Base-by-base conservation (phyloP, 768 basidiomycete genomes). In the Suillus tomentosus region DNA sequence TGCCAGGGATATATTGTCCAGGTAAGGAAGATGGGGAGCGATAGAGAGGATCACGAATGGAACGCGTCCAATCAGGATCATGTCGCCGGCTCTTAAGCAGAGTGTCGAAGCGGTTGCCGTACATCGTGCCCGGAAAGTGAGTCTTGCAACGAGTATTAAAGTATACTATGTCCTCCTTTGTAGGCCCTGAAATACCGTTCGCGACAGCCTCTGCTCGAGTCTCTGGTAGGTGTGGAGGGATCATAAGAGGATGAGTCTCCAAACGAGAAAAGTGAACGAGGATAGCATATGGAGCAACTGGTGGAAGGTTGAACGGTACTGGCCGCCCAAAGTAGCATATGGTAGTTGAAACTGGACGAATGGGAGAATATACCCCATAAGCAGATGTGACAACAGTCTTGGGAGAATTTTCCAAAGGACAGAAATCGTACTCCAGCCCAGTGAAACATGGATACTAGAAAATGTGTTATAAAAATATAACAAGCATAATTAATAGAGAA, bases 211-310 rank as follows among this genome's bases (percentile, higher is more conserved):
- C 73, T 47, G 66, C 72, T 40, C 81, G 78, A 57, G 73, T 79
- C 51, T 69, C 69, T n/a, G 76, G 76, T 15, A 78, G 65, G 68
- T 84, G 82, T 6, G 74, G 71, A 0, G 84, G 85, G 24, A 82
- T 73, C 36, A 65, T 65, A 31, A 78, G 74, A 39, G 57, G 67
- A 14, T 69, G 64, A 34, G 69, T 73, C 64, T 85, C 84, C 19
- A 73, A 67, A 10, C 81, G 80, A 13, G 73, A 76, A 60, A 85
- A 83, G 68, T 83, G 85, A 22, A 73, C 71, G n/a, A 85, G 72
- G 42, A 80, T 75, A 36, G 85, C 82, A 56, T 80, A 85, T 6
- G 81, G 67, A 10, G 84, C 78, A 9, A 79, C 74, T 11, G 79
- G 78, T 2, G 84, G 84, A 5, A 81, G 67, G n/a, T 67, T 68